A percentile compares a stretch with the other conserved stretches of the same genome.
Evolutionary conservation across 345 rosid species (phyloP).

Genomic region (Sisymbrium altissimum): DNA sequence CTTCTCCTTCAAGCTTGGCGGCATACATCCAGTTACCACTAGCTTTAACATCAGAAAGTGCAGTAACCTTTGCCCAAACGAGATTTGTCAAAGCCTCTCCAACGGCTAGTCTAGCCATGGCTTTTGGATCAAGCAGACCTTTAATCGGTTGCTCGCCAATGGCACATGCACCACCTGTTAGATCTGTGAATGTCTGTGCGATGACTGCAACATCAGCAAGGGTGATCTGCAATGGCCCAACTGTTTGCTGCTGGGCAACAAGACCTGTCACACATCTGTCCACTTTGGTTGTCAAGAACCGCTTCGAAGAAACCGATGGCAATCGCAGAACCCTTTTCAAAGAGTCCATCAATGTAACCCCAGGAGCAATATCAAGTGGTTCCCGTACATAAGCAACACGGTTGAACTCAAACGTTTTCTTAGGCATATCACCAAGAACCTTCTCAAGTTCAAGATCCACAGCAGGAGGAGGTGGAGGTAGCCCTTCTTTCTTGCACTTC

Average conservation of each 20-base stretch:
- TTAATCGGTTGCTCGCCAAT: constrained; percentile 94
- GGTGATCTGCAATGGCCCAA: constrained; percentile 87
- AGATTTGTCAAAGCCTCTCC: constrained; percentile 95
- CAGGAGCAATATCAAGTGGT: constrained; percentile 88
- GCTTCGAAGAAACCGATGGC: constrained; percentile 79
- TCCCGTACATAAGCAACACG: constrained; percentile 50
- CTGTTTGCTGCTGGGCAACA: constrained; percentile 97
- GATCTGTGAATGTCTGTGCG: constrained; percentile 71
- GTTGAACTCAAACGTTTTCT: constrained; percentile 71
- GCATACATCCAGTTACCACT: constrained; percentile 99
- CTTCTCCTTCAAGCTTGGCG: constrained; percentile 95
- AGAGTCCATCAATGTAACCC: constrained; percentile 71
- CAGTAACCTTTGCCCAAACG: constrained; percentile 87
- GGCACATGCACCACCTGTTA: constrained; percentile 90
- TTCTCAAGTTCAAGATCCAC: constrained; percentile 92
- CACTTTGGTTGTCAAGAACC: constrained; percentile 87
- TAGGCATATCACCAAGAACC: constrained; percentile 96
- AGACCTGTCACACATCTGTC: constrained; percentile 97
- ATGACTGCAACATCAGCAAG: constrained; percentile 97
- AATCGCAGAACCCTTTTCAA: constrained; percentile 81
- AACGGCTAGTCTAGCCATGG: constrained; percentile 94
- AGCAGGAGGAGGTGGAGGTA: constrained; percentile 76
- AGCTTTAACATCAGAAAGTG: constrained; percentile 88
- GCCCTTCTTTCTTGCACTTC: constrained; percentile 50
- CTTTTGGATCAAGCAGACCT: constrained; percentile 80